These are phyloP conservation scores for Hylodesmum podocarpum DNA, from an alignment of 306 rosid genomes.

Conservation along the genomic window DNA sequence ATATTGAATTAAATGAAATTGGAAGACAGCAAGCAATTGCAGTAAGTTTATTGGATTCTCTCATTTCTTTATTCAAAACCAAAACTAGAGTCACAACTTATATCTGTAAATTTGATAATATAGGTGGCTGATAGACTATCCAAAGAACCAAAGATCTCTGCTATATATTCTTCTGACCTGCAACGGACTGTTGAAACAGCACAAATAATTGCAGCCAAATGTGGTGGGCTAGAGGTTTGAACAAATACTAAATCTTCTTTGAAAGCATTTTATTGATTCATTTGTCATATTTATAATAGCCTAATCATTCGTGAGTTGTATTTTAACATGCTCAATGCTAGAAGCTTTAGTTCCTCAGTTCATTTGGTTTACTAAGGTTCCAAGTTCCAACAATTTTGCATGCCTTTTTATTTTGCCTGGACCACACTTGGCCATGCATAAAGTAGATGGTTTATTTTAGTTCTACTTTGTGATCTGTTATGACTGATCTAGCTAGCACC, in stretches of 20 bases:
- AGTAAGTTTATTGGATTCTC: constrained; percentile 46
- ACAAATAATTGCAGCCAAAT: constrained; percentile 69
- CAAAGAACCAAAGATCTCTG: constrained; percentile 63
- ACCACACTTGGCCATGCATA: neutral
- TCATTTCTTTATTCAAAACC: neutral
- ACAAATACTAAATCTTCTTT: neutral
- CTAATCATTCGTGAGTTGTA: neutral
- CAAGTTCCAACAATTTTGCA: neutral
- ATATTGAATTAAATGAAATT: constrained; percentile 77
- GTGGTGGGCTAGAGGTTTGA: constrained; percentile 74
- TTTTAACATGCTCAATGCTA: neutral
- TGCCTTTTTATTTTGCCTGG: neutral
- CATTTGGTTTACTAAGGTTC: neutral
- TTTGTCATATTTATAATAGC: neutral
- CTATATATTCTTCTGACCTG: constrained; percentile 78
- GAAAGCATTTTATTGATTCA: neutral
- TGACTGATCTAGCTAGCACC: neutral
- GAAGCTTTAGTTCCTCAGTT: neutral
- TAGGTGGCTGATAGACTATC: constrained; percentile 81
- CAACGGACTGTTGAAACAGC: constrained; percentile 86
- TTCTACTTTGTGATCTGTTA: neutral
- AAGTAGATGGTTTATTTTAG: neutral
- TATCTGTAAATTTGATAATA: constrained; percentile 12
- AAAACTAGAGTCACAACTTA: neutral
- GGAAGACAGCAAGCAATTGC: constrained; percentile 82